These are phyloP conservation scores for Magnaporthiopsis incrustans DNA, from an alignment of 2,329 filamentous ascomycete species.

Conservation along the genomic window DNA sequence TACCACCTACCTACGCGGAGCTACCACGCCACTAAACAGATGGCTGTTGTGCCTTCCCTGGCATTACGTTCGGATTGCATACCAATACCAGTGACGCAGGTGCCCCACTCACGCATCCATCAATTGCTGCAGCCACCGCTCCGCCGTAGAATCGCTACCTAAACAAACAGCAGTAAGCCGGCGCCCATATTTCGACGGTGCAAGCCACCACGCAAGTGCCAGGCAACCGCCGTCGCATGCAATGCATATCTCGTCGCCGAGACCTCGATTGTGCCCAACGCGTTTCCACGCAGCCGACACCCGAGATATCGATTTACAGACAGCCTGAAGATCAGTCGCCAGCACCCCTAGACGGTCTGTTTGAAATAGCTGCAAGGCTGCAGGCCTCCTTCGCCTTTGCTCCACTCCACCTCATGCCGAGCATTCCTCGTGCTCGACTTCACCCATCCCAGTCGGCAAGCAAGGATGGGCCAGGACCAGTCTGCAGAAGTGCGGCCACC, in stretches of 20 bases:
- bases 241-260: neutral
- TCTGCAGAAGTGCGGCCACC: constrained; percentile 36
- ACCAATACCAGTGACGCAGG: neutral
- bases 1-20: too few species aligned
- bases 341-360: neutral
- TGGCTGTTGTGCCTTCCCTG: too few species aligned
- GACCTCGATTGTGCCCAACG: neutral
- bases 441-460: neutral
- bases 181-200: too few species aligned
- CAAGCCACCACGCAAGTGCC: neutral
- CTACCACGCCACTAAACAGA: too few species aligned
- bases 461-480: constrained; percentile 43
- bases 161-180: neutral
- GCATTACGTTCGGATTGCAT: neutral
- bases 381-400: neutral
- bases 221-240: neutral
- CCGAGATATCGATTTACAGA: neutral
- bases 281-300: neutral
- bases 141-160: neutral
- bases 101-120: neutral
- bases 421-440: neutral
- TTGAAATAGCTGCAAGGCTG: neutral
- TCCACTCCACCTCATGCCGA: neutral
- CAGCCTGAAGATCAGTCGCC: neutral
- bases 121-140: neutral